These are phyloP conservation scores for Mycena epipterygia DNA, from an alignment of 768 basidiomycete genomes.

Conservation along the genomic window DNA sequence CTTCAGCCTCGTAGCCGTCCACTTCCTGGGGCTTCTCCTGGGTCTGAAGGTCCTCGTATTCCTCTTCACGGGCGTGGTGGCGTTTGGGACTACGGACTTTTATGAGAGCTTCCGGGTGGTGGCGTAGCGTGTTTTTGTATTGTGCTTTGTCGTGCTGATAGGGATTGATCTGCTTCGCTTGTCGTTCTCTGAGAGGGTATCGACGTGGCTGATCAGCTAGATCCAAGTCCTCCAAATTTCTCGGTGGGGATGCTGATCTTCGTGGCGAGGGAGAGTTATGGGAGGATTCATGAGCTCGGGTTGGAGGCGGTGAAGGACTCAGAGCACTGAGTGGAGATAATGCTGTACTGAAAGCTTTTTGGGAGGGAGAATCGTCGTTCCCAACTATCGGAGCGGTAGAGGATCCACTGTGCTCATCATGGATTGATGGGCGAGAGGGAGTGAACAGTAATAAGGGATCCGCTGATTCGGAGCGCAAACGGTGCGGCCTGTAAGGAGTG, in stretches of 20 bases:
- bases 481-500: slow-evolving; percentile 45
- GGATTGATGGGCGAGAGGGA: slow-evolving; percentile 28
- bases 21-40: slow-evolving; percentile 41
- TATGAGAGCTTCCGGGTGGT: slow-evolving; percentile 78
- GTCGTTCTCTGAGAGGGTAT: slow-evolving; percentile 70
- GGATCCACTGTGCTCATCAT: slow-evolving; percentile 9
- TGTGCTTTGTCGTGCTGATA: slow-evolving; percentile 67
- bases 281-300: neutral
- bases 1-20: slow-evolving; percentile 35
- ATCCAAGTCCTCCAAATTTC: neutral
- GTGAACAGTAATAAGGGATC: slow-evolving; percentile 32
- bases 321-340: slow-evolving; percentile 22
- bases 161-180: slow-evolving; percentile 70
- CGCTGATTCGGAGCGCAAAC: slow-evolving; percentile 24
- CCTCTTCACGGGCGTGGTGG: slow-evolving; percentile 48
- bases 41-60: slow-evolving; percentile 45
- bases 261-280: slow-evolving; percentile 5
- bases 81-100: slow-evolving; percentile 57
- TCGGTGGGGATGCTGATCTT: neutral
- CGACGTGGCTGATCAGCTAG: slow-evolving; percentile 35
- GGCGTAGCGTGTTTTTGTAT: slow-evolving; percentile 66
- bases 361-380: neutral
- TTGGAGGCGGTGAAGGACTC: neutral
- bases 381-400: neutral
- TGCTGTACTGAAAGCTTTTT: slow-evolving; percentile 2